Evolutionary conservation across 768 basidiomycete genomes (phyloP).

Genomic region (Arthromyces matolae): DNA sequence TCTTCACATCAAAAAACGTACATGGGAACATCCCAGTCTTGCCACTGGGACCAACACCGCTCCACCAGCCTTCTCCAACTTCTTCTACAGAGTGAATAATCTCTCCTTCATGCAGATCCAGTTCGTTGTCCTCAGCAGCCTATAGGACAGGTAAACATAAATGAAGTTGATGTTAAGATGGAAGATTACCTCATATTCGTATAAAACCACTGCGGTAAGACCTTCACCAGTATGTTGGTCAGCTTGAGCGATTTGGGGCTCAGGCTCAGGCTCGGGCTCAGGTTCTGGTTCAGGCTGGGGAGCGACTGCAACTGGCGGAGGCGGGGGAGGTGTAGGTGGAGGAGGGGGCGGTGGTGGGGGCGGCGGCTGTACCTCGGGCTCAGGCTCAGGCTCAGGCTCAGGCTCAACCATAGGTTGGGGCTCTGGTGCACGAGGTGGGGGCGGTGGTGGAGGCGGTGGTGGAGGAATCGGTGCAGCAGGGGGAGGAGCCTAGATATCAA

Average conservation of each 20-base stretch:
- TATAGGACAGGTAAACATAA: too few relatives aligned
- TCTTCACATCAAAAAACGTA: too few relatives aligned
- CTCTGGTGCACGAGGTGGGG: constrained; percentile 25
- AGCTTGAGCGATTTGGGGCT: constrained; percentile 20
- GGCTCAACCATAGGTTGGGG: constrained; percentile 39
- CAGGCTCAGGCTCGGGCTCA: background rate
- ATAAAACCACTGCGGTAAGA: constrained; percentile 70
- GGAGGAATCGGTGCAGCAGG: constrained; percentile 28
- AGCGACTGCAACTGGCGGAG: background rate
- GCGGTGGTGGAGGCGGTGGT: constrained; percentile 37
- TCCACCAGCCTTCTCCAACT: constrained; percentile 92
- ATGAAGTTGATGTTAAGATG: too few relatives aligned
- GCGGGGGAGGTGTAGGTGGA: background rate
- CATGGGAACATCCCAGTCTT: constrained; percentile 85
- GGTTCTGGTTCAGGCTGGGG: background rate
- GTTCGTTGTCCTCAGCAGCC: constrained; percentile 86
- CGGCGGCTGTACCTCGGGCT: background rate
- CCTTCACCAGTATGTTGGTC: constrained; percentile 38
- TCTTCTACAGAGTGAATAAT: constrained; percentile 79
- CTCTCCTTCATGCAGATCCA: constrained; percentile 77
- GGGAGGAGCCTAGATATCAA: constrained; percentile 32
- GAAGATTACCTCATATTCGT: constrained; percentile 67
- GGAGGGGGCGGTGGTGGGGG: background rate
- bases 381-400: constrained; percentile 23
- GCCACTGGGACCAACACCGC: constrained; percentile 65